These are phyloP conservation scores for Prunus yedoensis DNA, from an alignment of 331 rosid species.

Conservation along the genomic window DNA sequence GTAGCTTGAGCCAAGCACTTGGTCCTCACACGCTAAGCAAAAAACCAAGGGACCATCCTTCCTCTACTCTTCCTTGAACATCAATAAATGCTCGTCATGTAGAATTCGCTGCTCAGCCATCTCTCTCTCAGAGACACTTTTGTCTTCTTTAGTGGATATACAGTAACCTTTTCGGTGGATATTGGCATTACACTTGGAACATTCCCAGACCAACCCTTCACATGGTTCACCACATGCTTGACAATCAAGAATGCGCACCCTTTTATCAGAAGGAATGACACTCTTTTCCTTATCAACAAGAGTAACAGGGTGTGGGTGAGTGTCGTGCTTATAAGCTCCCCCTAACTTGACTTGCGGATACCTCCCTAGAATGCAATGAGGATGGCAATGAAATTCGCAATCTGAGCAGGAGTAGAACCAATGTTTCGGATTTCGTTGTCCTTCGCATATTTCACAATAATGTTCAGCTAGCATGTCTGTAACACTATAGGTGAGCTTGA, in stretches of 20 bases:
- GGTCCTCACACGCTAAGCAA: not conserved
- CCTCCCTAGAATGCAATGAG: not conserved
- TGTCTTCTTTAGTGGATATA: too few species aligned
- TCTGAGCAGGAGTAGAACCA: not conserved
- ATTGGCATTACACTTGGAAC: not conserved
- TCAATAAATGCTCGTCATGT: too few species aligned
- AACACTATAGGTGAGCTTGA: not conserved
- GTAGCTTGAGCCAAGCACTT: not conserved
- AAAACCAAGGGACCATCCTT: too few species aligned
- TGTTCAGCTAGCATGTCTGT: not conserved
- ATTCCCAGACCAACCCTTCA: not conserved
- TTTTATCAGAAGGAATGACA: not conserved
- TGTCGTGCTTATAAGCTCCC: too few species aligned
- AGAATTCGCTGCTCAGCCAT: too few species aligned
- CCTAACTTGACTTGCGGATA: not conserved
- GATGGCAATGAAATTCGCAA: not conserved
- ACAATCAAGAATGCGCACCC: not conserved
- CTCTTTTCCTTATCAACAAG: not conserved
- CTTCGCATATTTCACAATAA: not conserved
- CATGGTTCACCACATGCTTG: accelerated
- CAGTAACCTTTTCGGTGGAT: not conserved
- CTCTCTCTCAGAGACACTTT: too few species aligned
- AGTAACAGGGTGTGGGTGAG: not conserved
- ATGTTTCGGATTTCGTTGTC: not conserved
- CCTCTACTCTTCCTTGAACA: too few species aligned